Evolutionary conservation across 2,329 filamentous ascomycete genomes (phyloP).

Genomic region (Metarhizium brunneum): DNA sequence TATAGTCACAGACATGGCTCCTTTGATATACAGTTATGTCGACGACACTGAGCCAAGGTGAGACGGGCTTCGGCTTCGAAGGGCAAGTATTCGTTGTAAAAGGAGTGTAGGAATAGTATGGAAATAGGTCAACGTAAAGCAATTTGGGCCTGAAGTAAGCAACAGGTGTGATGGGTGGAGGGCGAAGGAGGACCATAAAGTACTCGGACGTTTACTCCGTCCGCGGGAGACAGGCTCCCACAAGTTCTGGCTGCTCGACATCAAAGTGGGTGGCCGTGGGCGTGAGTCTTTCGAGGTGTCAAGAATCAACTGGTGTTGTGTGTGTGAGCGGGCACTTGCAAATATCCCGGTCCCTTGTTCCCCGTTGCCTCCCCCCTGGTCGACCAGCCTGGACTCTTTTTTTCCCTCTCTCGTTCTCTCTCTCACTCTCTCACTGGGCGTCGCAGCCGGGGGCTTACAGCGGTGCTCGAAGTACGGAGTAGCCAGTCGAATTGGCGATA

Average conservation of each 20-base stretch:
- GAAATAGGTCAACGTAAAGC: background rate
- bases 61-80: background rate
- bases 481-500: background rate
- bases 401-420: background rate
- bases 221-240: background rate
- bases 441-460: background rate
- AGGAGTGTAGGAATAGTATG: background rate
- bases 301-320: background rate
- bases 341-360: constrained; percentile 1
- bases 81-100: background rate
- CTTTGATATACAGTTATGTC: background rate
- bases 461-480: background rate
- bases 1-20: constrained; percentile 1
- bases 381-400: background rate
- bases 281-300: background rate
- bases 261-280: constrained; percentile 1
- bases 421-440: background rate
- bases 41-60: background rate
- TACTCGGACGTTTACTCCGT: constrained; percentile 6
- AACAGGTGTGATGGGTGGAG: constrained; percentile 10
- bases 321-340: background rate
- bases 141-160: background rate
- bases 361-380: background rate
- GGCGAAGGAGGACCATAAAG: constrained; percentile 20
- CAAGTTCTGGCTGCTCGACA: background rate